These are phyloP conservation scores for Fusarium marasasianum DNA, from an alignment of 2,329 filamentous ascomycete genomes.

Conservation along the genomic window DNA sequence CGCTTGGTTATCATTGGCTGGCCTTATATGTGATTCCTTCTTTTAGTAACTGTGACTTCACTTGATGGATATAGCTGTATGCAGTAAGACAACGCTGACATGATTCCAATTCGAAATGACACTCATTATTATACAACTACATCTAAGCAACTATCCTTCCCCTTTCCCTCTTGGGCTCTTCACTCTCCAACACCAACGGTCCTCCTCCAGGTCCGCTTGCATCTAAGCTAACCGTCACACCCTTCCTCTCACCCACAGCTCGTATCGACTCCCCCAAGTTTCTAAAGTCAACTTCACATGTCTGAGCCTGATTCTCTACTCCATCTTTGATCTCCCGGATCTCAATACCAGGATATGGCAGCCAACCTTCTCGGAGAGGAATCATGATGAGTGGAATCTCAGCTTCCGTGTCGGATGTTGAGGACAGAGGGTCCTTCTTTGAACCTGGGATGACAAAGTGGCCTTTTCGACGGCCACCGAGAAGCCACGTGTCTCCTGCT, in stretches of 20 bases:
- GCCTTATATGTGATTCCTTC: background rate
- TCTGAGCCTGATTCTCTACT: constrained; percentile 41
- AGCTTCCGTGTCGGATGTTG: constrained; percentile 61
- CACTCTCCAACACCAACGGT: constrained; percentile 72
- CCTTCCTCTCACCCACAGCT: constrained; percentile 75
- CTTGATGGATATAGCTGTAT: too few species aligned
- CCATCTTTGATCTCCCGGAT: constrained; percentile 68
- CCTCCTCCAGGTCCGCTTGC: constrained; percentile 72
- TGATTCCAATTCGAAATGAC: background rate
- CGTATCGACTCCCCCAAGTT: constrained; percentile 81
- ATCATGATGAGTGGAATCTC: constrained; percentile 79
- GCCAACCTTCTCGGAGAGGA: constrained; percentile 78
- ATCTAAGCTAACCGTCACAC: constrained; percentile 78
- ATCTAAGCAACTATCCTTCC: constrained; percentile 51
- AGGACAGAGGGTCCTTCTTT: constrained; percentile 53
- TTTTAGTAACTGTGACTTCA: background rate
- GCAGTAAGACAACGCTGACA: background rate
- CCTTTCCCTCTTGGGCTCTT: constrained; percentile 48
- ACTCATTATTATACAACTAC: background rate
- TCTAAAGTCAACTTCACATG: constrained; percentile 82
- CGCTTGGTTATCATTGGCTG: background rate
- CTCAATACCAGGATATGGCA: constrained; percentile 82
- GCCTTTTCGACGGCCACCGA: constrained; percentile 82
- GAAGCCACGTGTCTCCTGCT: constrained; percentile 79
- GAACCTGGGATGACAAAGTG: constrained; percentile 72